These are phyloP conservation scores for Cokeromyces recurvatus DNA, from an alignment of 371 early-diverging fungal species.

Conservation along the genomic window DNA sequence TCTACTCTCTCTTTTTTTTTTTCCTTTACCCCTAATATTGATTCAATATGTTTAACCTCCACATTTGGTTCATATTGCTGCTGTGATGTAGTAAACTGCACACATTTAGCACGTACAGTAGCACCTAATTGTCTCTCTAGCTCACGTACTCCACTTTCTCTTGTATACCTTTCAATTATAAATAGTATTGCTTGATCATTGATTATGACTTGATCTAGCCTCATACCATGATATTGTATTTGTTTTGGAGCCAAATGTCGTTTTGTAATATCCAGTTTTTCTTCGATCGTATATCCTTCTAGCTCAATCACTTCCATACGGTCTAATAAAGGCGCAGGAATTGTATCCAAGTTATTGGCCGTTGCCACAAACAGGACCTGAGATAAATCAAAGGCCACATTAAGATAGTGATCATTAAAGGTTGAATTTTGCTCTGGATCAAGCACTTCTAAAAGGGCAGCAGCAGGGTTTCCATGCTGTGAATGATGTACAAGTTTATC, in stretches of 20 bases:
- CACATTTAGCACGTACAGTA: constrained; percentile 70
- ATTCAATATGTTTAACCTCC: constrained; percentile 39
- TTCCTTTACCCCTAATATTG: constrained; percentile 62
- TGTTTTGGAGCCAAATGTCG: constrained; percentile 64
- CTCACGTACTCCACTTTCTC: constrained; percentile 80
- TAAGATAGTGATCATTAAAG: constrained; percentile 79
- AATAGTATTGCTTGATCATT: constrained; percentile 51
- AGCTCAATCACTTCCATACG: constrained; percentile 84
- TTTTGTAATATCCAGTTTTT: constrained; percentile 59
- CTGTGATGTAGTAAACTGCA: no score
- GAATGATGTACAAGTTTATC: constrained; percentile 70
- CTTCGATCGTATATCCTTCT: constrained; percentile 83
- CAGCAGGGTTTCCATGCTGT: constrained; percentile 76
- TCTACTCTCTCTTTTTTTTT: no score
- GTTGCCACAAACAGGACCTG: constrained; percentile 84
- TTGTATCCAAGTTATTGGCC: constrained; percentile 74
- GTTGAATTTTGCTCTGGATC: constrained; percentile 84
- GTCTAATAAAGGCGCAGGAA: constrained; percentile 77
- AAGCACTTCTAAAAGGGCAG: constrained; percentile 81
- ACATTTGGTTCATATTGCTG: constrained; percentile 39
- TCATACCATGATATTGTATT: constrained; percentile 58
- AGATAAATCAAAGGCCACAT: constrained; percentile 78
- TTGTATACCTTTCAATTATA: constrained; percentile 68
- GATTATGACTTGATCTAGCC: constrained; percentile 34
- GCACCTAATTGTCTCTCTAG: constrained; percentile 74